These are phyloP conservation scores for Coemansia sp. DNA, from an alignment of 192 early-diverging fungal genomes.

Conservation along the genomic window DNA sequence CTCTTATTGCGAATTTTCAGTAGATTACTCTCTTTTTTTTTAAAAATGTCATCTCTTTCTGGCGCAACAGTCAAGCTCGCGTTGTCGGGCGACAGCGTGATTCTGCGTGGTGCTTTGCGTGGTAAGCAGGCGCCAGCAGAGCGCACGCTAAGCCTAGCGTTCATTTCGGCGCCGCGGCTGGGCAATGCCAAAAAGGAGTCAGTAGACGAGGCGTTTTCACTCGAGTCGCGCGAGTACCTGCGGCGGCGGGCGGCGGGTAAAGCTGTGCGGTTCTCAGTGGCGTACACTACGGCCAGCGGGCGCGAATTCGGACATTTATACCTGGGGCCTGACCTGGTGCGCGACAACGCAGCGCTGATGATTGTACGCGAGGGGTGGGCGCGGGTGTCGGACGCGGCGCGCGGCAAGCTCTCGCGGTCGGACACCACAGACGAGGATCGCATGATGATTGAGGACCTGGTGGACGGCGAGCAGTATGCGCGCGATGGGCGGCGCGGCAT, in stretches of 20 bases:
- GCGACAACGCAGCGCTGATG: slow-evolving; percentile 72
- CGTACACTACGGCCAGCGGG: slow-evolving; percentile 52
- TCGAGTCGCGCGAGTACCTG: slow-evolving; percentile 88
- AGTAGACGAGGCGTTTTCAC: slow-evolving; percentile 87
- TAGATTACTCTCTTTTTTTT: too few species aligned
- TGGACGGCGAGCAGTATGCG: slow-evolving; percentile 75
- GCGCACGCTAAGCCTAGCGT: slow-evolving; percentile 78
- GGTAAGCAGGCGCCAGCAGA: slow-evolving; percentile 84
- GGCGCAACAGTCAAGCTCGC: slow-evolving; percentile 86
- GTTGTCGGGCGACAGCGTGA: slow-evolving; percentile 90
- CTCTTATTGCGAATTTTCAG: too few species aligned
- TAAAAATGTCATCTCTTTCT: slow-evolving; percentile 25
- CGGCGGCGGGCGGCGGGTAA: slow-evolving; percentile 87
- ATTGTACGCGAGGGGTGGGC: slow-evolving; percentile 85
- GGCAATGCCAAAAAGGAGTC: slow-evolving; percentile 73
- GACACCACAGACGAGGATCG: slow-evolving; percentile 42
- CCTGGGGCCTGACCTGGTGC: slow-evolving; percentile 55
- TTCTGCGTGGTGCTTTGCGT: slow-evolving; percentile 80
- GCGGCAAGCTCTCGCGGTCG: slow-evolving; percentile 38
- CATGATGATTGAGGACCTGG: slow-evolving; percentile 50
- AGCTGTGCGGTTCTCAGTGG: slow-evolving; percentile 77
- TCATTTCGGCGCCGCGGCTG: slow-evolving; percentile 82
- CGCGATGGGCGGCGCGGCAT: slow-evolving; percentile 72
- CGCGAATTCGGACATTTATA: slow-evolving; percentile 70
- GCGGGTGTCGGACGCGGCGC: slow-evolving; percentile 70